A percentile compares a stretch with the other conserved stretches of the same genome.
Conservation (phyloP, 169 alveolate species). For the Plasmodium yoelii region DNA sequence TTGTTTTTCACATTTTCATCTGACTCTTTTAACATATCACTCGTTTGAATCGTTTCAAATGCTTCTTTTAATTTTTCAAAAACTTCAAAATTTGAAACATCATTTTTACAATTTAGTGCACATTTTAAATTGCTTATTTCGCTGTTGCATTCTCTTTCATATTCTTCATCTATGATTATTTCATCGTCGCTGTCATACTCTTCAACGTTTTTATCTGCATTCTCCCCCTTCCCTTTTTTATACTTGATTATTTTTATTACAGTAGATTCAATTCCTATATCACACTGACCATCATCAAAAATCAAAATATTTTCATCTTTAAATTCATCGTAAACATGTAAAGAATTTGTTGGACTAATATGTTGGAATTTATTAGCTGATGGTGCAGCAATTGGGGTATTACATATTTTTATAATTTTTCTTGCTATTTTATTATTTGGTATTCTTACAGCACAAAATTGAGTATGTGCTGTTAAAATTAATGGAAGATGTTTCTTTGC, state of each 20-base stretch:
- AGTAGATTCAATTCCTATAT: conserved; percentile 96
- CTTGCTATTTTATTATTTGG: conserved; percentile 92
- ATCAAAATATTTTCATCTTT: conserved; percentile 89
- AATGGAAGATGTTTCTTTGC: conserved; percentile 86
- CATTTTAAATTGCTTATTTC: not conserved
- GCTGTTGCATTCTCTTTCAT: conserved; percentile 36
- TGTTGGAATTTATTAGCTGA: conserved; percentile 97
- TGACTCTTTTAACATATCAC: conserved; percentile 5
- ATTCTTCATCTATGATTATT: conserved; percentile 42
- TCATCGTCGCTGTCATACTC: conserved; percentile 22
- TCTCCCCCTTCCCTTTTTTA: not conserved
- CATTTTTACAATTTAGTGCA: too few relatives aligned
- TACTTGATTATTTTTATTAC: conserved; percentile 89
- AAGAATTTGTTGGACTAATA: conserved; percentile 95
- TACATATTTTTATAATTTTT: conserved; percentile 84
- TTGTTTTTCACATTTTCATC: not conserved
- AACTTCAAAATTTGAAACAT: not conserved
- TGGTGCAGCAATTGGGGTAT: conserved; percentile 97
- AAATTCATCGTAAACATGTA: conserved; percentile 95
- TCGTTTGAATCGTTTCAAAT: conserved; percentile 37
- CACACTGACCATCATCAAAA: conserved; percentile 93
- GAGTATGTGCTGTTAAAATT: conserved; percentile 91
- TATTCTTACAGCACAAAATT: conserved; percentile 91
- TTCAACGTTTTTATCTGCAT: not conserved
- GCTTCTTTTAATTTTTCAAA: conserved; percentile 59